A percentile compares a stretch with the other conserved stretches of the same genome.
Conservation (phyloP, 1,139 yeast species). For the Sugiyamaella castrensis region DNA sequence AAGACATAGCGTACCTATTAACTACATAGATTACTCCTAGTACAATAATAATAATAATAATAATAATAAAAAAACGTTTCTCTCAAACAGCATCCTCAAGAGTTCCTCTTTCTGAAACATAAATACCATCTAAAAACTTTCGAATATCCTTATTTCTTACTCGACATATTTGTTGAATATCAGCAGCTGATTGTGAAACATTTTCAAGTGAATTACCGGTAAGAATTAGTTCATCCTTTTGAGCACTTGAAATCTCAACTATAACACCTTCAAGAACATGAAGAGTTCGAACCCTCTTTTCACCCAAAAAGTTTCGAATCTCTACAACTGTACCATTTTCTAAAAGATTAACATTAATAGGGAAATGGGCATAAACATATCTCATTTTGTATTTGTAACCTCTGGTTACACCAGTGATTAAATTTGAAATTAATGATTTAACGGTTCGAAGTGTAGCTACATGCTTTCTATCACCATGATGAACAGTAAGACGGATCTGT, state of each 20-base stretch:
- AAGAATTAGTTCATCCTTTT: slow-evolving; percentile 92
- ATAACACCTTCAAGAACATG: slow-evolving; percentile 88
- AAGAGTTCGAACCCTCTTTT: slow-evolving; percentile 90
- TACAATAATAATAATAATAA: background rate
- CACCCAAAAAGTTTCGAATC: slow-evolving; percentile 99
- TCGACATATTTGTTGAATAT: slow-evolving; percentile 96
- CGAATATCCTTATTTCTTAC: slow-evolving; percentile 99
- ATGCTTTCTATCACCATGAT: slow-evolving; percentile 99
- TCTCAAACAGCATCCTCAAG: slow-evolving; percentile 61
- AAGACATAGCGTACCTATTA: slow-evolving; percentile 25
- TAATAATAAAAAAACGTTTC: background rate
- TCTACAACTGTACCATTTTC: slow-evolving; percentile 78
- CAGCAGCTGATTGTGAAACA: slow-evolving; percentile 98
- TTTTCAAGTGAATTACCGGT: slow-evolving; percentile 96
- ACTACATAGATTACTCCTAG: slow-evolving; percentile 15
- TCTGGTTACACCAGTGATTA: slow-evolving; percentile 98
- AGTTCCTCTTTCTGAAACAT: slow-evolving; percentile 94
- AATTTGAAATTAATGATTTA: slow-evolving; percentile 89
- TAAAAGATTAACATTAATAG: slow-evolving; percentile 93
- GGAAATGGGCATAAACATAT: slow-evolving; percentile 99
- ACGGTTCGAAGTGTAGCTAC: slow-evolving; percentile 99
- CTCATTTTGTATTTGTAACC: slow-evolving; percentile 99
- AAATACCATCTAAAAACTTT: slow-evolving; percentile 98
- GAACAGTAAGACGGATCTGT: slow-evolving; percentile 84
- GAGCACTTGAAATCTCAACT: slow-evolving; percentile 75